These are phyloP conservation scores for Trametes maxima DNA, from an alignment of 768 basidiomycete species.

Conservation along the genomic window DNA sequence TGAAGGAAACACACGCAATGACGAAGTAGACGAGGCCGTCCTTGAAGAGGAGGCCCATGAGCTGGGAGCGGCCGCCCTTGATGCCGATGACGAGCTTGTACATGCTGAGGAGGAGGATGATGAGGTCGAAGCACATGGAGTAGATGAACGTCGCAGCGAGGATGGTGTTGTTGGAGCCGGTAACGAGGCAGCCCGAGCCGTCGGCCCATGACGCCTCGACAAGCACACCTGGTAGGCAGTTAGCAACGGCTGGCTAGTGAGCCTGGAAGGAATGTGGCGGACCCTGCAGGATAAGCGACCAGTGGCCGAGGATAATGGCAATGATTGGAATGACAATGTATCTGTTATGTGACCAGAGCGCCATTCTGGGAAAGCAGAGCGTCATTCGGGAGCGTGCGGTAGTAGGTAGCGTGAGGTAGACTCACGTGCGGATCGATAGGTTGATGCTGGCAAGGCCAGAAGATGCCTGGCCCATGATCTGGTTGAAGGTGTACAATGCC, in stretches of 20 bases:
- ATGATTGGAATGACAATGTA: constrained; percentile 53
- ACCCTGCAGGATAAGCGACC: constrained; percentile 74
- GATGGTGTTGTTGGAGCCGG: constrained; percentile 60
- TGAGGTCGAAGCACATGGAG: constrained; percentile 73
- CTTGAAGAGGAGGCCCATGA: constrained; percentile 67
- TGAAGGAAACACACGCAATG: constrained; percentile 55
- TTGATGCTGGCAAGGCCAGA: constrained; percentile 51
- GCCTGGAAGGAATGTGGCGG: not conserved
- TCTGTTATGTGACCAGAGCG: constrained; percentile 63
- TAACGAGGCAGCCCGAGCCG: constrained; percentile 57
- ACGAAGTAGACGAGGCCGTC: constrained; percentile 79
- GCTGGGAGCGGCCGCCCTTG: constrained; percentile 40
- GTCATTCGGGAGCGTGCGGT: not conserved
- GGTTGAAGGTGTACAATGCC: constrained; percentile 49
- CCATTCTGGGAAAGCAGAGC: constrained; percentile 43
- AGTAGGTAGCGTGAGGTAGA: not conserved
- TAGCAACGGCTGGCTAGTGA: not conserved
- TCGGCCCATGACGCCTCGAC: constrained; percentile 57
- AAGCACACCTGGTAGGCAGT: constrained; percentile 48
- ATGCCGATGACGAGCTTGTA: constrained; percentile 53
- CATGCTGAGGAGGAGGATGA: constrained; percentile 60
- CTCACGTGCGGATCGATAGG: constrained; percentile 48
- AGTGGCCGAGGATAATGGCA: constrained; percentile 66
- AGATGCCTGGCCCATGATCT: constrained; percentile 47
- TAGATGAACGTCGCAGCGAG: constrained; percentile 75